Evolutionary conservation across 768 basidiomycete genomes (phyloP).

Genomic region (Leccinum subtestaceum): DNA sequence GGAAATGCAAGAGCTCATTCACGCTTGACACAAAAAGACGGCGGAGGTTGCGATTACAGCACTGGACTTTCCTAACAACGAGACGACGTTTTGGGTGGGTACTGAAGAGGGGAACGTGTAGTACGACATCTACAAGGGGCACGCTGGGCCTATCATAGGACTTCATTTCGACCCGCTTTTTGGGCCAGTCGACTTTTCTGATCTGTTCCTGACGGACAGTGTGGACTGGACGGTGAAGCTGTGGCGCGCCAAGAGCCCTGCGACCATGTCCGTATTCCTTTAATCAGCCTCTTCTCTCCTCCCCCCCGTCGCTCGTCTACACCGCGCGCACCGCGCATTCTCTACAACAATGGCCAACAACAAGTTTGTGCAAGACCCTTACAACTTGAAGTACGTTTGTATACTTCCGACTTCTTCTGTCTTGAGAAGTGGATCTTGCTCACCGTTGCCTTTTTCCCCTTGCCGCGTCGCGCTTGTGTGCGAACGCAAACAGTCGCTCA

Average conservation of each 20-base stretch:
- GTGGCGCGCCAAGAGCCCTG: slow-evolving; percentile 80
- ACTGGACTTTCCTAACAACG: slow-evolving; percentile 92
- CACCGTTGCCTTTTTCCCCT: no score
- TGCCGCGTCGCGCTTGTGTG: no score
- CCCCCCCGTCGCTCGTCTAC: background rate
- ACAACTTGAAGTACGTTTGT: no score
- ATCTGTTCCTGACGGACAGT: slow-evolving; percentile 87
- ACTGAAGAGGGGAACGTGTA: slow-evolving; percentile 98
- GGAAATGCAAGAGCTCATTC: slow-evolving; percentile 91
- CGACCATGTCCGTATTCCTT: slow-evolving; percentile 33
- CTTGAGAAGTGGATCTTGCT: no score
- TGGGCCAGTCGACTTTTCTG: slow-evolving; percentile 77
- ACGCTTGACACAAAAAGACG: slow-evolving; percentile 92
- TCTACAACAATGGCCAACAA: no score
- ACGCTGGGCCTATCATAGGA: slow-evolving; percentile 91
- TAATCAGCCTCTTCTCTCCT: background rate
- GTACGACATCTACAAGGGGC: slow-evolving; percentile 89
- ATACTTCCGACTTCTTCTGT: no score
- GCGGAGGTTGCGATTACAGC: slow-evolving; percentile 94
- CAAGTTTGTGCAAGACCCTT: no score
- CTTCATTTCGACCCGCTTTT: slow-evolving; percentile 87
- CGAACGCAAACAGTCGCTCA: no score
- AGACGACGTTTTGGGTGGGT: slow-evolving; percentile 96
- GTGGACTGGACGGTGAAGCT: slow-evolving; percentile 99
- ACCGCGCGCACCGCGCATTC: background rate